Evolutionary conservation across 257 asterid genomes (phyloP), one percentile per base, ranked within the genome.

Genomic region (Penstemon davidsonii): DNA sequence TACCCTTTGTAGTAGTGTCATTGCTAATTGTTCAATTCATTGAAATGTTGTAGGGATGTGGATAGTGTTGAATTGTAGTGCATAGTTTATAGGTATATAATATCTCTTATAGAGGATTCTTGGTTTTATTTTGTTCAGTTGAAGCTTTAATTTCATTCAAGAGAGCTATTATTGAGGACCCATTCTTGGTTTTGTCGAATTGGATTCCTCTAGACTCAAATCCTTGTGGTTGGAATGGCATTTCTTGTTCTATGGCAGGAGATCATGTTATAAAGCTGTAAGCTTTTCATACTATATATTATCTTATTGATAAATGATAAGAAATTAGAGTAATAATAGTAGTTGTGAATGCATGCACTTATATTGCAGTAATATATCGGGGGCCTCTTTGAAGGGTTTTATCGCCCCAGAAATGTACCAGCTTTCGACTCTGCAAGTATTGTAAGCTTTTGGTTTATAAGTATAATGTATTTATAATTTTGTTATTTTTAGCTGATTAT

Each of bases 91-190:
- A 60, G 13, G 49, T 42, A 41, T 25, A 1, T 58, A 5, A 44
- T 68, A 62, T 75, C 64, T 54, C 63, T 69, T 11, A 72, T 60
- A 33, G 11, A 11, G 62, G 65, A 49, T 38, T 69, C 15, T 70
- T 56, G 55, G 12, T 68, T 74, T 81, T 66, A 7, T 63, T 25
- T 25, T 25, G 38, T 62, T 49, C 89, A 94, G 99, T 91, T 81
- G 77, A 72, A 76, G 96, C 91, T 66, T 94, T 94, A 42, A 78
- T 64, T 69, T 73, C 84, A 43, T 91, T 94, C 86, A 94, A 87
- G 86, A 95, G 90, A 75, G 93, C 92, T 60, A 86, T 91, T 74
- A 75, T 78, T 74, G 96, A 91, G 71, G 99, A 94, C 89, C 99
- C 99, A 40, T 76, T 67, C 53, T 75, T 82, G 74, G 81, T 82